These are phyloP conservation scores for Gentiana straminea DNA, from an alignment of 257 asterid species.

Conservation along the genomic window DNA sequence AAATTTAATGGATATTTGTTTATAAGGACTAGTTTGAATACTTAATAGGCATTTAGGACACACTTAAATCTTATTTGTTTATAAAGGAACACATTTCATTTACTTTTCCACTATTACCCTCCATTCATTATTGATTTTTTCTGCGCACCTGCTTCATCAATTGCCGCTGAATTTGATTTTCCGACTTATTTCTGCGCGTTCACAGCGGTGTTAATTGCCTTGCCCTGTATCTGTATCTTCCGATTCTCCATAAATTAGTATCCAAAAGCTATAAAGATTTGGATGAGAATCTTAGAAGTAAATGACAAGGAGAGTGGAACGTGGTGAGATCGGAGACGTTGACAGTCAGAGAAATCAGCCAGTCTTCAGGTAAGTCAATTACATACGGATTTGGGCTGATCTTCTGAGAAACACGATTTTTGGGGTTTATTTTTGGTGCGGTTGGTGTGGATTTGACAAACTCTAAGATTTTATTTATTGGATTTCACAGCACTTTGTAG, in stretches of 20 bases:
- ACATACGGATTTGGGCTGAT: too few species aligned
- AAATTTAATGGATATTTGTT: too few species aligned
- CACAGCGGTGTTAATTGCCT: slow-evolving; percentile 36
- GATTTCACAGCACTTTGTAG: slow-evolving; percentile 10
- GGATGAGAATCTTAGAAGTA: slow-evolving; percentile 23
- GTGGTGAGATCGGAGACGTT: too few species aligned
- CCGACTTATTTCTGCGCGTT: slow-evolving; percentile 39
- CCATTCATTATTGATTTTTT: slow-evolving; percentile 57
- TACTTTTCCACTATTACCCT: neutral
- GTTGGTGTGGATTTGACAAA: slow-evolving; percentile 17
- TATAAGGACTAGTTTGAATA: too few species aligned
- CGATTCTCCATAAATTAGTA: slow-evolving; percentile 17
- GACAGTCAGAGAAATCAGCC: too few species aligned
- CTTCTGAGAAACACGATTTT: slow-evolving; percentile 7
- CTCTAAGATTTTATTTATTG: slow-evolving; percentile 8
- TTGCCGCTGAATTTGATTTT: slow-evolving; percentile 22
- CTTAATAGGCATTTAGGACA: too few species aligned
- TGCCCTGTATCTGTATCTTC: slow-evolving; percentile 22
- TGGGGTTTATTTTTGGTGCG: slow-evolving; percentile 21
- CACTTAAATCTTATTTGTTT: too few species aligned
- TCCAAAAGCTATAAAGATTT: slow-evolving; percentile 31
- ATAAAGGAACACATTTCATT: too few species aligned
- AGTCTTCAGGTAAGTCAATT: too few species aligned
- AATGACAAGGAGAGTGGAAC: too few species aligned
- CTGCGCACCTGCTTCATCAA: slow-evolving; percentile 23